phyloP scores from a whole-genome alignment of 306 rosid genomes.

The Corylus americana region DNA sequence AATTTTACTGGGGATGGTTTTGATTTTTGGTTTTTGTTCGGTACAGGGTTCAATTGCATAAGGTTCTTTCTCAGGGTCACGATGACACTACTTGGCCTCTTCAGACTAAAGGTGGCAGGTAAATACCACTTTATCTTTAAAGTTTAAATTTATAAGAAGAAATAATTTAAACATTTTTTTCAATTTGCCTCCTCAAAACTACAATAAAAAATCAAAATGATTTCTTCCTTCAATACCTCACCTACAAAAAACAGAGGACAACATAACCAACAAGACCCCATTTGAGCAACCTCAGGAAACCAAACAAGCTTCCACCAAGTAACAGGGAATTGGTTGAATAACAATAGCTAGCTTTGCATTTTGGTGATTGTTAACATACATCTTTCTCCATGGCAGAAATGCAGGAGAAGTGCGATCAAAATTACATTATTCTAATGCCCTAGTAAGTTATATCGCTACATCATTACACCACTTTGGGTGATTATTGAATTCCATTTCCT shows the following conservation, averaged over 20 bases:
- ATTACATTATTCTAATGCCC: conserved; percentile 35
- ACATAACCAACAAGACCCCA: no score
- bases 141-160: not conserved
- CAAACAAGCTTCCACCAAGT: no score
- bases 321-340: no score
- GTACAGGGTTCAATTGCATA: conserved; percentile 61
- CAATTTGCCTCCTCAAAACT: no score
- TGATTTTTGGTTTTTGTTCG: conserved; percentile 19
- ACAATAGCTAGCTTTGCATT: no score
- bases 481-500: not conserved
- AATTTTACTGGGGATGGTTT: conserved; percentile 12
- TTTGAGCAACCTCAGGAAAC: not conserved
- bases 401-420: conserved; percentile 54
- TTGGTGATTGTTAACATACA: not conserved
- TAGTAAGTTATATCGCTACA: conserved; percentile 36
- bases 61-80: conserved; percentile 76
- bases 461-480: not conserved
- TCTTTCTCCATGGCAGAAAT: conserved; percentile 28
- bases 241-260: no score
- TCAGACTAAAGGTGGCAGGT: conserved; percentile 86
- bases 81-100: conserved; percentile 79
- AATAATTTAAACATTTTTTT: no score
- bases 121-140: not conserved
- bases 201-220: no score
- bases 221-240: no score